These are phyloP conservation scores for Gilbertella persicaria DNA, from an alignment of 371 early-diverging fungal genomes.

Conservation along the genomic window DNA sequence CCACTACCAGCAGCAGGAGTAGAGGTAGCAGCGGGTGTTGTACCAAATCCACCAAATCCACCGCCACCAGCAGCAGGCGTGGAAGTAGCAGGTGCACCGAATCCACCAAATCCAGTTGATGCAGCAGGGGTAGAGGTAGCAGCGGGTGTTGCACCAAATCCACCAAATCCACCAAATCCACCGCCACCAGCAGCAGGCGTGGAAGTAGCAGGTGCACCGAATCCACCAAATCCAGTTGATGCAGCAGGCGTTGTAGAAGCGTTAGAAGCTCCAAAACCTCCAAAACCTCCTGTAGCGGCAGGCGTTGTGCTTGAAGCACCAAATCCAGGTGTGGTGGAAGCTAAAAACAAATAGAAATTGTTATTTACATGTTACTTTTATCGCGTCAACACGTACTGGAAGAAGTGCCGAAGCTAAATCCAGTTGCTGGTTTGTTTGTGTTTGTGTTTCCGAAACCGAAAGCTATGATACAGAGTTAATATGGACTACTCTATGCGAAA, in stretches of 20 bases:
- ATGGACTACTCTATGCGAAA: too few species aligned
- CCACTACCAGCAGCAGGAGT: constrained; percentile 12
- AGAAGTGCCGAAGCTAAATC: constrained; percentile 21
- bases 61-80: constrained; percentile 4
- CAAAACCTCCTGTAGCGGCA: constrained; percentile 5
- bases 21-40: not conserved
- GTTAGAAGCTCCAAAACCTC: not conserved
- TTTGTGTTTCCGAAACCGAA: constrained; percentile 35
- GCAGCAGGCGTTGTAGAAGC: constrained; percentile 1
- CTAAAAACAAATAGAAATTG: not conserved
- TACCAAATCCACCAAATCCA: constrained; percentile 26
- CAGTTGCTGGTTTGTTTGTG: constrained; percentile 30
- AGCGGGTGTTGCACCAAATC: not conserved
- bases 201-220: constrained; percentile 11
- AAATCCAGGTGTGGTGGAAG: not conserved
- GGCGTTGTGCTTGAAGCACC: not conserved
- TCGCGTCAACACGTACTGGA: constrained; percentile 5
- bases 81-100: constrained; percentile 2
- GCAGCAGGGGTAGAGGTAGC: constrained; percentile 12
- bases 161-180: not conserved
- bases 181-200: constrained; percentile 3
- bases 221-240: constrained; percentile 10
- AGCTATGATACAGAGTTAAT: constrained; percentile 19
- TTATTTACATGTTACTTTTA: not conserved
- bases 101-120: constrained; percentile 20